Percentiles rank a stretch among this genome's conserved stretches.
Evolutionary conservation across 2,329 filamentous ascomycete genomes (phyloP).

Genomic region (Fusarium phyllophilum): DNA sequence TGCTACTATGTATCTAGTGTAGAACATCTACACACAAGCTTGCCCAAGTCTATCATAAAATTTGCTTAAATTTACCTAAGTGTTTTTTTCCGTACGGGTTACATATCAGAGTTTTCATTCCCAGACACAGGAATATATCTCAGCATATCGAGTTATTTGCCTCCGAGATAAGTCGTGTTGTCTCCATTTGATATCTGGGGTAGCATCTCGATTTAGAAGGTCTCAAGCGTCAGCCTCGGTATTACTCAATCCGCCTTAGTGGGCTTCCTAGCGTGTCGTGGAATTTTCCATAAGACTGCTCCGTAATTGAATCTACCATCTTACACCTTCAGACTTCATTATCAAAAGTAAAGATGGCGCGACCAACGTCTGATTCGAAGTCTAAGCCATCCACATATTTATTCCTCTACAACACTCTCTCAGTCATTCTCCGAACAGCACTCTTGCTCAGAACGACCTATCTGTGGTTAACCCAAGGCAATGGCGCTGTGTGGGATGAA

Average conservation of each 20-base stretch:
- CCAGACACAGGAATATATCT: neutral
- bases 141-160: neutral
- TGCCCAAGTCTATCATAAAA: no score
- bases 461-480: constrained; percentile 19
- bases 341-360: neutral
- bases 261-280: neutral
- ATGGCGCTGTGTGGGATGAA: constrained; percentile 29
- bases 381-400: constrained; percentile 6
- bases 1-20: no score
- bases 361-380: neutral
- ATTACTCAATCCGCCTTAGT: neutral
- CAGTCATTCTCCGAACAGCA: constrained; percentile 8
- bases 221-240: constrained; percentile 12
- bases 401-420: constrained; percentile 27
- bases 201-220: constrained; percentile 15
- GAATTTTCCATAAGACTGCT: neutral
- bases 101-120: neutral
- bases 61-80: no score
- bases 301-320: neutral
- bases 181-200: neutral
- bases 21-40: no score
- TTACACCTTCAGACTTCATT: neutral
- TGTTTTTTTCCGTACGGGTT: no score
- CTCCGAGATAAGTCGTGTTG: neutral
- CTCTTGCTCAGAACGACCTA: constrained; percentile 16